Evolutionary conservation across 345 rosid genomes (phyloP).

Genomic region (Anastatica hierochuntica): DNA sequence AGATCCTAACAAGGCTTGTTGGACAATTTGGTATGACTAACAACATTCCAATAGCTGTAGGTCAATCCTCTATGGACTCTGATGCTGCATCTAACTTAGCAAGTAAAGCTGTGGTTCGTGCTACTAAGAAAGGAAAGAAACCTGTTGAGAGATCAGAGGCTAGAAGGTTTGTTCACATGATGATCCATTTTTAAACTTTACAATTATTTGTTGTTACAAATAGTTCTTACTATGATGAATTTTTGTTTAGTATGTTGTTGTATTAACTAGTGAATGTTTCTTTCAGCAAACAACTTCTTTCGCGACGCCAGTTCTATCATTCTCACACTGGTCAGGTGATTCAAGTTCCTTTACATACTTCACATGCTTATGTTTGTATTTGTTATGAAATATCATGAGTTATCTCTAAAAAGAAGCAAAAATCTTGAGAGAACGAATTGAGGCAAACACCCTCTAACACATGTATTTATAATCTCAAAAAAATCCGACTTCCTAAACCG

Average conservation of each 20-base stretch:
- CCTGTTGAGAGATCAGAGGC: slow-evolving; percentile 65
- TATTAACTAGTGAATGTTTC: slow-evolving; percentile 3
- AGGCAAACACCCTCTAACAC: too few species aligned
- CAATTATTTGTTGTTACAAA: background rate
- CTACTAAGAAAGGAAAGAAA: slow-evolving; percentile 54
- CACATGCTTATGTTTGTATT: background rate
- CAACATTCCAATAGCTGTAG: slow-evolving; percentile 43
- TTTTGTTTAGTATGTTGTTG: background rate
- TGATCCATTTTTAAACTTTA: too few species aligned
- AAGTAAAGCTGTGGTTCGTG: slow-evolving; percentile 42
- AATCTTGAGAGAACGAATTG: too few species aligned
- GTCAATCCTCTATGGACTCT: slow-evolving; percentile 48
- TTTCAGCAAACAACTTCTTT: slow-evolving; percentile 67
- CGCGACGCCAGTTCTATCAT: slow-evolving; percentile 80
- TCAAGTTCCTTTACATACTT: background rate
- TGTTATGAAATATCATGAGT: too few species aligned
- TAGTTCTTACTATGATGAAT: background rate
- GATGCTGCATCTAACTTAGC: slow-evolving; percentile 42
- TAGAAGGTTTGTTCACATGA: slow-evolving; percentile 45
- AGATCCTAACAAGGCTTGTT: slow-evolving; percentile 38
- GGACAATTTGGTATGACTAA: slow-evolving; percentile 40
- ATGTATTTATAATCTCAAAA: too few species aligned
- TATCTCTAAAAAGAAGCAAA: too few species aligned
- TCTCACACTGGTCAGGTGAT: slow-evolving; percentile 95
- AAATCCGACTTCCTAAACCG: too few species aligned